These are phyloP conservation scores for Skeletonema potamos DNA, from an alignment of 108 stramenopile genomes.

Conservation along the genomic window DNA sequence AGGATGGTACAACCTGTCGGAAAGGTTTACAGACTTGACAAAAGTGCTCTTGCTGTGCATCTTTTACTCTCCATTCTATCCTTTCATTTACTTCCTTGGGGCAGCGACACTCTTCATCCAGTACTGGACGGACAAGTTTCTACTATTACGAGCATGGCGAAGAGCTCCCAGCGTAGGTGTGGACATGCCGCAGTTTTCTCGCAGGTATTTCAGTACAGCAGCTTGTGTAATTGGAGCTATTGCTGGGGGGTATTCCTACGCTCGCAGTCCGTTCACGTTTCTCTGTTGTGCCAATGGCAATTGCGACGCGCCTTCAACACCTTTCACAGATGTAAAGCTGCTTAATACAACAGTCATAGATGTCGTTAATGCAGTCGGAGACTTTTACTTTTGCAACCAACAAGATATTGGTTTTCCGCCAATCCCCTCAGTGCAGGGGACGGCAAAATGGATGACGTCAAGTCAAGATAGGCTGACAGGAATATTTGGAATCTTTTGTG, in stretches of 20 bases:
- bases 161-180: constrained; percentile 54
- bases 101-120: constrained; percentile 56
- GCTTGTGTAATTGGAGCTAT: constrained; percentile 47
- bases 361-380: constrained; percentile 27
- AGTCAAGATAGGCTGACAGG: constrained; percentile 41
- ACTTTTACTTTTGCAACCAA: constrained; percentile 49
- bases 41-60: constrained; percentile 74
- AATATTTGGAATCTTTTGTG: constrained; percentile 54
- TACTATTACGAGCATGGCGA: constrained; percentile 67
- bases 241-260: constrained; percentile 54
- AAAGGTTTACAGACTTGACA: constrained; percentile 77
- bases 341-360: constrained; percentile 6
- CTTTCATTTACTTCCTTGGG: constrained; percentile 66
- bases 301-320: not conserved
- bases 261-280: constrained; percentile 67
- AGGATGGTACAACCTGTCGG: constrained; percentile 66
- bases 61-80: constrained; percentile 75
- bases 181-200: constrained; percentile 61
- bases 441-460: constrained; percentile 63
- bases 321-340: constrained; percentile 11
- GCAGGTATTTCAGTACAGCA: constrained; percentile 64
- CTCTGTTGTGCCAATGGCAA: constrained; percentile 41
- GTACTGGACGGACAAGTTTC: constrained; percentile 67
- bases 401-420: constrained; percentile 56
- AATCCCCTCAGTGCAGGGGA: constrained; percentile 28